Conservation (phyloP, 768 basidiomycete species). For the Daedaleopsis nitida region DNA sequence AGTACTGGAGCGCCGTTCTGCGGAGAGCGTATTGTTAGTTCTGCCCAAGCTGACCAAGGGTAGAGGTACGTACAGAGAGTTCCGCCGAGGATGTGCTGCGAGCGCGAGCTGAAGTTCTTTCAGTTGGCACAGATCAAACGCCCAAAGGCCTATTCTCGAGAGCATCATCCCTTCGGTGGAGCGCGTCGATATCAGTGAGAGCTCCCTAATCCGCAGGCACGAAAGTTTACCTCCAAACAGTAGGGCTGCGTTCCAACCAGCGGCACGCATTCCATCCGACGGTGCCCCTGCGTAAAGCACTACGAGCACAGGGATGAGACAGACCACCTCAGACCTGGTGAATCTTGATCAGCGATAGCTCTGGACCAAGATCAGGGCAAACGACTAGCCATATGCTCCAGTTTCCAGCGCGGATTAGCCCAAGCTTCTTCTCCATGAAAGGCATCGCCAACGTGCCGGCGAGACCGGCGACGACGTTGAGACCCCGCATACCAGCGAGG, state of each 20-base stretch:
- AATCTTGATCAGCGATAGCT: background rate
- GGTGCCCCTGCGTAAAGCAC: slow-evolving; percentile 38
- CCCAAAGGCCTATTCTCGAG: slow-evolving; percentile 51
- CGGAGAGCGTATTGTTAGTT: background rate
- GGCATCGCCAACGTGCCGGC: slow-evolving; percentile 48
- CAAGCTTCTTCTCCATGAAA: slow-evolving; percentile 41
- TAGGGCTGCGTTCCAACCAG: slow-evolving; percentile 38
- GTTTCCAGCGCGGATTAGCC: slow-evolving; percentile 47
- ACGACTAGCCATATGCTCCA: slow-evolving; percentile 50
- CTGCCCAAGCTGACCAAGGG: background rate
- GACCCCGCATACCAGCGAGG: slow-evolving; percentile 50
- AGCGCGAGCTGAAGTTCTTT: slow-evolving; percentile 51
- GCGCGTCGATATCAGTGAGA: background rate
- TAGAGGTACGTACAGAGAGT: slow-evolving; percentile 43
- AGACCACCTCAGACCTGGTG: slow-evolving; percentile 41
- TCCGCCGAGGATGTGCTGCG: slow-evolving; percentile 44
- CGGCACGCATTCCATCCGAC: slow-evolving; percentile 18
- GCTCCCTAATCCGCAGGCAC: background rate
- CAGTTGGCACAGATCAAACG: slow-evolving; percentile 53
- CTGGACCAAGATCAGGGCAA: background rate
- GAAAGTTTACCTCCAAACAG: slow-evolving; percentile 44
- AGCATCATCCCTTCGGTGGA: slow-evolving; percentile 44
- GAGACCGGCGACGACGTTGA: slow-evolving; percentile 48
- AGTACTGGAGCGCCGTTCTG: slow-evolving; percentile 37
- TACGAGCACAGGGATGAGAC: slow-evolving; percentile 46